Conservation (phyloP, 169 alveolate species). For the Perkinsus marinus region DNA sequence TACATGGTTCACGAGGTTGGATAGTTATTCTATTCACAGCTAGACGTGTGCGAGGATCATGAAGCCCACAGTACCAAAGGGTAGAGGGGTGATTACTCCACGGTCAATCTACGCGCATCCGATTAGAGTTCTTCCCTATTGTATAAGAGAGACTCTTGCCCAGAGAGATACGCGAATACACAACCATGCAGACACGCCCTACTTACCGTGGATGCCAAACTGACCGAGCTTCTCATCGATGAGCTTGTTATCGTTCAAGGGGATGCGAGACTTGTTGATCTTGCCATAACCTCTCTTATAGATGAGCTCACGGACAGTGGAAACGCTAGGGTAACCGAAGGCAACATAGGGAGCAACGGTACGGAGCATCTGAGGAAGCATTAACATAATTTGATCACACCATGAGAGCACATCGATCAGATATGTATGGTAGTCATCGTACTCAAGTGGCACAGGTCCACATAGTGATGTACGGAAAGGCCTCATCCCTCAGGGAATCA, state of each 20-base stretch:
- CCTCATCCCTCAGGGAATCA: not conserved
- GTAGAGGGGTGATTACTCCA: not conserved
- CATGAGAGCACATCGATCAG: not conserved
- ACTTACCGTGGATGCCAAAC: constrained; percentile 41
- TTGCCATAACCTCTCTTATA: constrained; percentile 94
- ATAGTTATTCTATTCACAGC: no score
- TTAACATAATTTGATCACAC: not conserved
- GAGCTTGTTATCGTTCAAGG: constrained; percentile 67
- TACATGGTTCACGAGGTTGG: no score
- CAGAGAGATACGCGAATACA: not conserved
- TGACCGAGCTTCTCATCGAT: constrained; percentile 66
- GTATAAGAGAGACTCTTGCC: not conserved
- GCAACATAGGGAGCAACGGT: constrained; percentile 90
- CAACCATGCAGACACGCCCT: not conserved
- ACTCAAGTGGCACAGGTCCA: not conserved
- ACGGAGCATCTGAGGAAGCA: constrained; percentile 42
- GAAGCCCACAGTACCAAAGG: not conserved
- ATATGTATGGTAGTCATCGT: not conserved
- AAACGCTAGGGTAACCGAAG: constrained; percentile 90
- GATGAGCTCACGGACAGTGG: constrained; percentile 81
- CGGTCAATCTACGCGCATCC: not conserved
- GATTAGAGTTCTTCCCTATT: not conserved
- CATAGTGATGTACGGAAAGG: not conserved
- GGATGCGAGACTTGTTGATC: constrained; percentile 72
- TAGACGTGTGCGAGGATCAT: not conserved